A percentile compares a stretch with the other conserved stretches of the same genome.
Evolutionary conservation across 2,329 filamentous ascomycete species (phyloP).

Genomic region (Penicillium paneum): DNA sequence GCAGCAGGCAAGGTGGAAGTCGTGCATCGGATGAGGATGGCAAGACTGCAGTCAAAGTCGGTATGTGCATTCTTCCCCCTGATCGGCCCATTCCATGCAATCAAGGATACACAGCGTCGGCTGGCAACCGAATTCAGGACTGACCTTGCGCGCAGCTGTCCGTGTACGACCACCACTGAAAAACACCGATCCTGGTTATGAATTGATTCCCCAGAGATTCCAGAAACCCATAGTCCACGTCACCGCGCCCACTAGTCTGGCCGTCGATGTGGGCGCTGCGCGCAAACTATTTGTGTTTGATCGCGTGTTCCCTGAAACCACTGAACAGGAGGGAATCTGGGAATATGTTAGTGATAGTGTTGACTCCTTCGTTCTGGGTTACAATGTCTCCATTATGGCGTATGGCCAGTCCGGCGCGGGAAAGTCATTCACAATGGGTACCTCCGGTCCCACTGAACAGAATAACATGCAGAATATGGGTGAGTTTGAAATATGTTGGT

Average conservation of each 20-base stretch:
- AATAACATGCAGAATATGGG: conserved; percentile 70
- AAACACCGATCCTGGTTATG: conserved; percentile 82
- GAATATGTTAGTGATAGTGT: conserved; percentile 91
- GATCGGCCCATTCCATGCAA: neutral
- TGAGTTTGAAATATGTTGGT: conserved; percentile 47
- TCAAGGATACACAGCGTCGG: neutral
- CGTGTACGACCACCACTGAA: conserved; percentile 85
- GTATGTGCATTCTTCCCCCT: conserved; percentile 56
- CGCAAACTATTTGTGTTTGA: conserved; percentile 97
- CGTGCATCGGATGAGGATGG: conserved; percentile 84
- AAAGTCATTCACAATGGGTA: conserved; percentile 99
- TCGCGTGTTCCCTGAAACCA: conserved; percentile 80
- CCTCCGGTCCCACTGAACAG: conserved; percentile 78
- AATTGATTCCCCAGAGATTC: conserved; percentile 93
- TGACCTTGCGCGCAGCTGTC: conserved; percentile 60
- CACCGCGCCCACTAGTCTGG: conserved; percentile 76
- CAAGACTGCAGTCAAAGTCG: conserved; percentile 92
- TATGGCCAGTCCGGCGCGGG: conserved; percentile 97
- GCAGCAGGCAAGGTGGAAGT: conserved; percentile 71
- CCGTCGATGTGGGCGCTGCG: conserved; percentile 87
- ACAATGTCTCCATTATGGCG: conserved; percentile 95
- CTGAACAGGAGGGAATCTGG: conserved; percentile 86
- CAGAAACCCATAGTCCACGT: conserved; percentile 90
- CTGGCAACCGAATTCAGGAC: neutral
- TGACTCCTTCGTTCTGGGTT: conserved; percentile 85